Base-by-base conservation (phyloP, 2,329 filamentous ascomycete species). In the Pyrenophora seminiperda region DNA sequence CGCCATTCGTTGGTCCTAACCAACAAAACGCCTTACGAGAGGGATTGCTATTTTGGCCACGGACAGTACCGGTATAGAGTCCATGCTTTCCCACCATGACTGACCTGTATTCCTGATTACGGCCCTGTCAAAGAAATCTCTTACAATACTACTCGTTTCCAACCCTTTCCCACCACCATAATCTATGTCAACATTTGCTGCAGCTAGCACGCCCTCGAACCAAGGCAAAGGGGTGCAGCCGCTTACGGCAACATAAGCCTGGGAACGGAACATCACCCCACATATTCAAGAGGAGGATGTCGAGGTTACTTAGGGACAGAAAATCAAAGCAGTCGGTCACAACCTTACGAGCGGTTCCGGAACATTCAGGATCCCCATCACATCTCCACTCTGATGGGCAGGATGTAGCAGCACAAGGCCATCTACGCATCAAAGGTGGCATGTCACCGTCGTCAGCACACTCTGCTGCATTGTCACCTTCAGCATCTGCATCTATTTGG, bases 321-420 rank as follows among this genome's bases (percentile, higher is more conserved):
- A 41, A 46, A 27, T 37, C 54, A 15, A 67, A 63, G 29, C 63
- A 58, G 40, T 55, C 61, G 41, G 64, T 62, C 24, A 72, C 68
- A 22, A 65, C 72, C 30, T 53, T 75, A 41, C 70, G 63, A 34
- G 69, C 71, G 31, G 73, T 75, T 34, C 73, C 73, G 45, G 58
- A 61, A 24, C 53, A 53, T 33, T 54, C 61, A 41, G 47, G 51
- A 49, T 45, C 42, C 50, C 59, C 54, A 20, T 47, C 66, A 45
- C 58, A 52, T 62, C 60, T 59, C 58, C 61, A 58, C 55, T 56
- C 73, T 27, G 75, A 75, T 54, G 63, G 75, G 34, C 73, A 73
- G 58, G 73, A 75, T 30, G 56, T 73, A 20, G 64, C 66, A 50
- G 69, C 49, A 39, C 53, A 51, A 38, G 42, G 40, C 50, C 27